Conservation (phyloP, 1,284 basidiomycete species). For the Dichomitus squalens region DNA sequence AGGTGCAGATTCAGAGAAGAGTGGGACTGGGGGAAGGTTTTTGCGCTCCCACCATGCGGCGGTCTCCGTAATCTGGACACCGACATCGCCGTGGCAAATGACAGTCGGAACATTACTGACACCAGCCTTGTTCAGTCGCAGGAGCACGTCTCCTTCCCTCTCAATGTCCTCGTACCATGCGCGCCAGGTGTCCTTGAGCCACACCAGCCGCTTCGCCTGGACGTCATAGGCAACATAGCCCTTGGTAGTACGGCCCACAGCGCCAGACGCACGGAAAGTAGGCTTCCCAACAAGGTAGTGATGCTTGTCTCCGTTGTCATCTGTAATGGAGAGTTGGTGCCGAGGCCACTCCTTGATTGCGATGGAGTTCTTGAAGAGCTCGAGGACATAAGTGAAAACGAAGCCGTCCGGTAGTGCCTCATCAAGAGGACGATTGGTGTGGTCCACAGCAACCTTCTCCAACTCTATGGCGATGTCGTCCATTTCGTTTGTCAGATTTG, state of each 20-base stretch:
- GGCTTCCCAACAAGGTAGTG: constrained; percentile 6
- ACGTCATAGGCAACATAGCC: background rate
- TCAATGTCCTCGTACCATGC: background rate
- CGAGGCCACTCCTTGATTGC: background rate
- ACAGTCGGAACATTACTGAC: background rate
- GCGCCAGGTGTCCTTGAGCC: constrained; percentile 6
- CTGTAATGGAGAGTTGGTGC: background rate
- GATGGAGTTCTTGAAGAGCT: background rate
- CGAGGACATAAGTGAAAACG: background rate
- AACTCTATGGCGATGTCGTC: background rate
- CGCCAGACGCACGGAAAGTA: background rate
- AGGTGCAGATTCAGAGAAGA: no score
- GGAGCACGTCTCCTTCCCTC: background rate
- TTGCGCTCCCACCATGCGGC: background rate
- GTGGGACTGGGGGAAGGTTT: background rate
- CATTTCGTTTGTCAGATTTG: background rate
- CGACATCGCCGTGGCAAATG: constrained; percentile 2
- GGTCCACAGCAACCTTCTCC: background rate
- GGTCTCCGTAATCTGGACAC: background rate
- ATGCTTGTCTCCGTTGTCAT: background rate
- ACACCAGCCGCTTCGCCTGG: background rate
- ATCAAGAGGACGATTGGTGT: background rate
- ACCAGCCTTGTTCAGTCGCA: background rate
- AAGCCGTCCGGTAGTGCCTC: background rate
- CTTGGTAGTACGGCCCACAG: background rate